phyloP scores from a whole-genome alignment of 2,329 filamentous ascomycete species.

The Paecilomyces variotii region DNA sequence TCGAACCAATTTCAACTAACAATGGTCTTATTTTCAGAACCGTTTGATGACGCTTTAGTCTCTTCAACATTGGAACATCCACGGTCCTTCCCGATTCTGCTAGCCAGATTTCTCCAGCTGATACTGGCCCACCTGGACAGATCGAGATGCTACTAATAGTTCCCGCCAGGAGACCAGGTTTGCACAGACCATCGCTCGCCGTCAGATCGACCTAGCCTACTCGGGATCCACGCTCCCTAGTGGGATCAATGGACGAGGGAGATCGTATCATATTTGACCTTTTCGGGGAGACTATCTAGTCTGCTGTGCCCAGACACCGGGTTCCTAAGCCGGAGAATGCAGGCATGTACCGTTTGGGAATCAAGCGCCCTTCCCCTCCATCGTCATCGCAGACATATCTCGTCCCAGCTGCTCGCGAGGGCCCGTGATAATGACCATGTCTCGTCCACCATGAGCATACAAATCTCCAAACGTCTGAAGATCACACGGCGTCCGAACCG shows the following conservation, averaged over 20 bases:
- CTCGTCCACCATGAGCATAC: not conserved
- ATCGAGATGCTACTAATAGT: not conserved
- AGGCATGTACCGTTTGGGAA: not conserved
- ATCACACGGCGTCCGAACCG: not conserved
- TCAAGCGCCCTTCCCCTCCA: not conserved
- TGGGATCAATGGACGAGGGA: not conserved
- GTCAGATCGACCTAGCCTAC: not conserved
- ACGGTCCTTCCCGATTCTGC: not conserved
- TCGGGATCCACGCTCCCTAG: not conserved
- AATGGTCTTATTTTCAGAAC: not conserved
- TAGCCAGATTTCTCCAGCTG: not conserved
- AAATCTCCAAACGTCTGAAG: not conserved
- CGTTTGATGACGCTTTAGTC: not conserved
- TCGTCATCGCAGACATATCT: not conserved
- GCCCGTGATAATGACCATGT: not conserved
- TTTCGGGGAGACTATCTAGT: not conserved
- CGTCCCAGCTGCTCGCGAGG: not conserved
- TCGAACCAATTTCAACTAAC: not conserved
- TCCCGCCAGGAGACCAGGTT: constrained; percentile 8
- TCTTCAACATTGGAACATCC: not conserved
- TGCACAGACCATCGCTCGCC: constrained; percentile 15
- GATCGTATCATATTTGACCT: not conserved
- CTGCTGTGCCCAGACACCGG: not conserved
- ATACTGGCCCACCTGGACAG: not conserved
- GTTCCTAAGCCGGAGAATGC: not conserved